Conservation (phyloP, 2,329 filamentous ascomycete genomes). For the Capronia coronata region DNA sequence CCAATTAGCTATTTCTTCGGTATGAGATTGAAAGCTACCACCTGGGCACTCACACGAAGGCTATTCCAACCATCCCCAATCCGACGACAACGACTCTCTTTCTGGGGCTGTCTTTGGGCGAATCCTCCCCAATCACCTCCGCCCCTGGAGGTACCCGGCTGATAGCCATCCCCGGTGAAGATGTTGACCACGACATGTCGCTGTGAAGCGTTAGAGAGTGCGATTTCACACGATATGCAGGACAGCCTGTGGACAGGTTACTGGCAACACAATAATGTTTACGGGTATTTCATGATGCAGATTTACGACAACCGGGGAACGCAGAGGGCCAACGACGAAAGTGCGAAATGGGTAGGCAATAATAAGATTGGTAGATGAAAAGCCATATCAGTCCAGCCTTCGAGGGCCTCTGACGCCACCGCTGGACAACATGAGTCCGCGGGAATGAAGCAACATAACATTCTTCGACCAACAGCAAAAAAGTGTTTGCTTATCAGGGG, state of each 20-base stretch:
- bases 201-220: not conserved
- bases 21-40: no score
- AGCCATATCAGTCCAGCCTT: not conserved
- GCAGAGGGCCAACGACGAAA: no score
- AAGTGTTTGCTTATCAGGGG: conserved; percentile 16
- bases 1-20: not conserved
- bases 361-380: no score
- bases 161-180: conserved; percentile 30
- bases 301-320: not conserved
- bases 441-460: conserved; percentile 3
- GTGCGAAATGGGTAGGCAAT: no score
- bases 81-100: conserved; percentile 77
- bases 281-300: not conserved
- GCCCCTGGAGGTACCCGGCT: conserved; percentile 25
- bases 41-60: conserved; percentile 66
- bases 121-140: conserved; percentile 19
- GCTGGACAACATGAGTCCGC: conserved; percentile 11
- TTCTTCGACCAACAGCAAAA: conserved; percentile 8
- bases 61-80: conserved; percentile 84
- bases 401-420: conserved; percentile 11
- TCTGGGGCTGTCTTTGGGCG: conserved; percentile 33
- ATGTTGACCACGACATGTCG: conserved; percentile 16
- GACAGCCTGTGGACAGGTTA: not conserved
- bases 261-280: not conserved
- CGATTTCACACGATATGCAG: not conserved